A percentile compares a stretch with the other conserved stretches of the same genome.
Conservation (phyloP, 2,329 filamentous ascomycete species). For the Aspergillus brunneoviolaceus region DNA sequence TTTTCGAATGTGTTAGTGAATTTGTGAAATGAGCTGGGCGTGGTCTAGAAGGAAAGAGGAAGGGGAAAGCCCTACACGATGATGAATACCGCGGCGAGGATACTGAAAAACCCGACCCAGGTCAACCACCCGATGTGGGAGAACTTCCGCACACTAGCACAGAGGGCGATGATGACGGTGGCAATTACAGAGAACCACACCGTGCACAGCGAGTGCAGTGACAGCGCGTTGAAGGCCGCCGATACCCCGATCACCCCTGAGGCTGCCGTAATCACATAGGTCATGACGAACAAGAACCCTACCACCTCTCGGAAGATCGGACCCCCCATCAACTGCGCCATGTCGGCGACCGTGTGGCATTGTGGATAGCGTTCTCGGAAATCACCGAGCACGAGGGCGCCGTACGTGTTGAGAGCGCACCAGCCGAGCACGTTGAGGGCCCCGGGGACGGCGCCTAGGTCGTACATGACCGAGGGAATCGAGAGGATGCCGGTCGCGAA, state of each 20-base stretch:
- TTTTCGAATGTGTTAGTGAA: background rate
- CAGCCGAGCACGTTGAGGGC: constrained; percentile 20
- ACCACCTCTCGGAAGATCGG: constrained; percentile 52
- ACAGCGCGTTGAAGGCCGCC: constrained; percentile 60
- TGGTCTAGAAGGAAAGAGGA: background rate
- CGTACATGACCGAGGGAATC: constrained; percentile 20
- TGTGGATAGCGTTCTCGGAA: constrained; percentile 53
- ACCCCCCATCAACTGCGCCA: constrained; percentile 59
- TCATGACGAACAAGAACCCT: constrained; percentile 58
- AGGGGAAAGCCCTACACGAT: constrained; percentile 42
- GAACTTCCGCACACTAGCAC: constrained; percentile 58
- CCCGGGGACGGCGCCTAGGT: constrained; percentile 18
- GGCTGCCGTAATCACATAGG: constrained; percentile 57
- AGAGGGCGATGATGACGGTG: constrained; percentile 48
- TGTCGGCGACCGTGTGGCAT: constrained; percentile 57
- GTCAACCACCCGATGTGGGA: constrained; percentile 62
- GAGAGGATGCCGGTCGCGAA: constrained; percentile 27
- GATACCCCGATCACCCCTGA: constrained; percentile 61
- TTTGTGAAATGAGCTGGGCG: background rate
- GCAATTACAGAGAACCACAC: constrained; percentile 58
- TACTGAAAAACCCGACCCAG: constrained; percentile 59
- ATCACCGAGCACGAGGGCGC: constrained; percentile 46
- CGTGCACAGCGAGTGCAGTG: constrained; percentile 58
- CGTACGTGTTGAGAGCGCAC: constrained; percentile 48
- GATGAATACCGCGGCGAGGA: constrained; percentile 60